Percentiles rank a stretch among this genome's conserved stretches.
phyloP scores from a whole-genome alignment of 75 land plant species.

The Sequoiadendron giganteum region DNA sequence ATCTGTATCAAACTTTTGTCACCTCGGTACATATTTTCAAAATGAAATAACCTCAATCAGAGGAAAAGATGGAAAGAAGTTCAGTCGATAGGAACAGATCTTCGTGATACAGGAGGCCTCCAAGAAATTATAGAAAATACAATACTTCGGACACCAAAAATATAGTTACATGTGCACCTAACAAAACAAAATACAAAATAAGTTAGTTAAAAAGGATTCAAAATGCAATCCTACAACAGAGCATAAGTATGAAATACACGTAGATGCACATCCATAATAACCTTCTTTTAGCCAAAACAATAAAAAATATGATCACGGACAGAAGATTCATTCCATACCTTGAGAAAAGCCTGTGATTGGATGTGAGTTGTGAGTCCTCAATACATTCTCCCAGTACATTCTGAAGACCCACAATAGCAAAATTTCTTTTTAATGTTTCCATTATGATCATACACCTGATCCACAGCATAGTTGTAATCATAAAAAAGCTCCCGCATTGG shows the following conservation, averaged over 20 bases:
- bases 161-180: not conserved
- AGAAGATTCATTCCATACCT: not conserved
- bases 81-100: not conserved
- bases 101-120: not conserved
- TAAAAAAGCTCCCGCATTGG: constrained; percentile 60
- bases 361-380: constrained; percentile 7
- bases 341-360: not conserved
- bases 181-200: not conserved
- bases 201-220: not conserved
- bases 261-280: not conserved
- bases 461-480: constrained; percentile 57
- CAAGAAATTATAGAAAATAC: not conserved
- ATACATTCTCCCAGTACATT: constrained; percentile 60
- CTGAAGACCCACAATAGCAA: constrained; percentile 62
- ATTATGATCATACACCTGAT: constrained; percentile 46
- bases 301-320: not conserved
- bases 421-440: constrained; percentile 39
- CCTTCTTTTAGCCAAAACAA: not conserved
- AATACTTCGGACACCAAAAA: not conserved
- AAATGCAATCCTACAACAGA: not conserved
- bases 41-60: not conserved
- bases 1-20: not conserved
- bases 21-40: not conserved
- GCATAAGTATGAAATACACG: not conserved
- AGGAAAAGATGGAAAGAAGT: not conserved